Percentiles rank a stretch among this genome's conserved stretches.
phyloP scores from a whole-genome alignment of 2,329 filamentous ascomycete species.

The Salinomyces thailandicus region DNA sequence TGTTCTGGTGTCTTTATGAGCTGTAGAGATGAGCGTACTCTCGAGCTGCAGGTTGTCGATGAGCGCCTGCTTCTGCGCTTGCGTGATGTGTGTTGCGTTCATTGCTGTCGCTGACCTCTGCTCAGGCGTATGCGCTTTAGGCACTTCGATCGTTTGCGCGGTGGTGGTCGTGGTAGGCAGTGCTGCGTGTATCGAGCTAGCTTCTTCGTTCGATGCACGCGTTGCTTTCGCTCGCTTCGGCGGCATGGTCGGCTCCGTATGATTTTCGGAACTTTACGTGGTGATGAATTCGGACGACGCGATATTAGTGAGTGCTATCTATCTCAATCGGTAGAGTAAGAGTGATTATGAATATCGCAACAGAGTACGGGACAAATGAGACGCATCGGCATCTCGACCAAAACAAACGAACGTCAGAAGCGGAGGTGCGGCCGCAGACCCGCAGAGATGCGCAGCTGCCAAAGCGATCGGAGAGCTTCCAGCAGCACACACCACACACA shows the following conservation, averaged over 20 bases:
- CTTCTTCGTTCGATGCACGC: conserved; percentile 2
- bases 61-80: conserved; percentile 68
- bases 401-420: conserved; percentile 7
- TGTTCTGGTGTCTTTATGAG: conserved; percentile 14
- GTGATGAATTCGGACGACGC: too few relatives aligned
- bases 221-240: conserved; percentile 4
- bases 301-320: too few relatives aligned
- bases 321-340: not conserved
- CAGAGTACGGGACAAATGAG: too few relatives aligned
- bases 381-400: too few relatives aligned
- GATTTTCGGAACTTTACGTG: too few relatives aligned
- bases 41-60: conserved; percentile 86
- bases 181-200: not conserved
- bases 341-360: not conserved
- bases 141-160: conserved; percentile 7
- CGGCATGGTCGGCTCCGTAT: too few relatives aligned
- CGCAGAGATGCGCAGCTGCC: conserved; percentile 5
- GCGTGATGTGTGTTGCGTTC: conserved; percentile 26
- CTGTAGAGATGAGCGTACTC: conserved; percentile 42
- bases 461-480: not conserved
- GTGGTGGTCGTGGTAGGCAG: not conserved
- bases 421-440: conserved; percentile 5
- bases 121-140: conserved; percentile 12
- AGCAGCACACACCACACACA: too few relatives aligned
- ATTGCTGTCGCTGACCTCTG: conserved; percentile 15